These are phyloP conservation scores for Boletellus dicymbophilus DNA, from an alignment of 1,284 basidiomycete species.

Conservation along the genomic window DNA sequence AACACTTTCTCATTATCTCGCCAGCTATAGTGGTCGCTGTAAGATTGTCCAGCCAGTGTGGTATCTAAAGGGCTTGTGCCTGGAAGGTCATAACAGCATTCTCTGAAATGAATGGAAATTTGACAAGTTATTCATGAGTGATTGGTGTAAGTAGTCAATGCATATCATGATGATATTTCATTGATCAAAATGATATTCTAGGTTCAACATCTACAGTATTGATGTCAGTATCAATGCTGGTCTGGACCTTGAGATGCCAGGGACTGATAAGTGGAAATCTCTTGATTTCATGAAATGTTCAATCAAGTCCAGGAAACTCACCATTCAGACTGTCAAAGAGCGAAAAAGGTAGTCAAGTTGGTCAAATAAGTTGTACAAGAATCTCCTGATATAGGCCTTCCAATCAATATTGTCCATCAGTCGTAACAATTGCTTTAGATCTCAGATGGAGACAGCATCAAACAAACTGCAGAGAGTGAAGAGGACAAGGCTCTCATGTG, in stretches of 20 bases:
- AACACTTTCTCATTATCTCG: too few species aligned
- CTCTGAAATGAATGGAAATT: constrained; percentile 81
- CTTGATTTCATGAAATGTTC: constrained; percentile 65
- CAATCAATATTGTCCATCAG: background rate
- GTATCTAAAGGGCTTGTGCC: too few species aligned
- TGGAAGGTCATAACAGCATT: too few species aligned
- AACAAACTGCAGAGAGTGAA: constrained; percentile 59
- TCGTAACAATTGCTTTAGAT: constrained; percentile 38
- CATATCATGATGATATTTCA: background rate
- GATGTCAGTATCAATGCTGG: constrained; percentile 71
- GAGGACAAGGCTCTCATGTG: constrained; percentile 65
- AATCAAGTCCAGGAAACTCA: constrained; percentile 65
- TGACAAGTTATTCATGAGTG: constrained; percentile 73
- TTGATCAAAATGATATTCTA: constrained; percentile 17
- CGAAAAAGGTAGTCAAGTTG: constrained; percentile 62
- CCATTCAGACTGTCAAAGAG: constrained; percentile 67
- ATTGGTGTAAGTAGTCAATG: too few species aligned
- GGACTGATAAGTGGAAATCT: constrained; percentile 68
- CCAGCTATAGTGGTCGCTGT: too few species aligned
- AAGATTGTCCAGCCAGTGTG: too few species aligned
- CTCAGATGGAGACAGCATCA: constrained; percentile 65
- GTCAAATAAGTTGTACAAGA: constrained; percentile 63
- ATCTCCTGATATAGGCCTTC: constrained; percentile 55
- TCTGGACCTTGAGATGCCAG: constrained; percentile 82
- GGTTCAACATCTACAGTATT: constrained; percentile 72